Percentiles rank a stretch among this genome's conserved stretches.
These are phyloP conservation scores for Trichosporon coremiiforme DNA, from an alignment of 1,284 basidiomycete genomes.

Conservation along the genomic window DNA sequence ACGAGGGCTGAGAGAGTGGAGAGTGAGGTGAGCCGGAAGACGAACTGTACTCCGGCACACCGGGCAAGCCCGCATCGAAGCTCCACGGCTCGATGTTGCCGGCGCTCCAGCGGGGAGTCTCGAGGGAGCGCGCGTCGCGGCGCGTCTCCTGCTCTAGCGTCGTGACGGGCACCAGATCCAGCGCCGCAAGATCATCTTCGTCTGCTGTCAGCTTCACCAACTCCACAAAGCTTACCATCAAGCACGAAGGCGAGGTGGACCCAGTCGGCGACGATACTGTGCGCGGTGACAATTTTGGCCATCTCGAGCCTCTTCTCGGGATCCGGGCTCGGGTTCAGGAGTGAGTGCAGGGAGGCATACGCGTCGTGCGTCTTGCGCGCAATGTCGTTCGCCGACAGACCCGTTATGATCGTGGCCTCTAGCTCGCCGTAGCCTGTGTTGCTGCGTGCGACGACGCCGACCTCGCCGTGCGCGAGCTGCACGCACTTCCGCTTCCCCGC, in stretches of 20 bases:
- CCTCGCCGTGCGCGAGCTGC: slow-evolving; percentile 36
- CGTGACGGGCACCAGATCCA: slow-evolving; percentile 25
- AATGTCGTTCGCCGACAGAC: slow-evolving; percentile 29
- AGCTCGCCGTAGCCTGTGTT: slow-evolving; percentile 25
- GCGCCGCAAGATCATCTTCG: slow-evolving; percentile 7
- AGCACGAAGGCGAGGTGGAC: slow-evolving; percentile 39
- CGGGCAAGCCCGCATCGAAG: slow-evolving; percentile 9
- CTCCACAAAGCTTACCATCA: slow-evolving; percentile 22
- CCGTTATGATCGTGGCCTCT: slow-evolving; percentile 36
- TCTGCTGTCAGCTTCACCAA: slow-evolving; percentile 24
- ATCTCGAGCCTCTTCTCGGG: slow-evolving; percentile 32
- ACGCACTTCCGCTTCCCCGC: slow-evolving; percentile 38
- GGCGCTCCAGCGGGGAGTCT: slow-evolving; percentile 17
- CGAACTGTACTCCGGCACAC: not conserved
- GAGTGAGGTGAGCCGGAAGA: not conserved
- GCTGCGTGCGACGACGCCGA: slow-evolving; percentile 36
- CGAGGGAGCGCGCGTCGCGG: slow-evolving; percentile 5
- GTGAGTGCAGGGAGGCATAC: slow-evolving; percentile 38
- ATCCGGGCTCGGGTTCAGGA: slow-evolving; percentile 38
- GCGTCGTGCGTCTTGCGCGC: slow-evolving; percentile 27
- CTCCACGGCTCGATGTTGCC: slow-evolving; percentile 15
- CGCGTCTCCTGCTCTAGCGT: slow-evolving; percentile 21
- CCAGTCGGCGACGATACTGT: slow-evolving; percentile 35
- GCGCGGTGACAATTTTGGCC: slow-evolving; percentile 34
- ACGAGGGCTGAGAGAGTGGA: not conserved